Conservation (phyloP, 208 protist species). For the Spongospora subterranea region DNA sequence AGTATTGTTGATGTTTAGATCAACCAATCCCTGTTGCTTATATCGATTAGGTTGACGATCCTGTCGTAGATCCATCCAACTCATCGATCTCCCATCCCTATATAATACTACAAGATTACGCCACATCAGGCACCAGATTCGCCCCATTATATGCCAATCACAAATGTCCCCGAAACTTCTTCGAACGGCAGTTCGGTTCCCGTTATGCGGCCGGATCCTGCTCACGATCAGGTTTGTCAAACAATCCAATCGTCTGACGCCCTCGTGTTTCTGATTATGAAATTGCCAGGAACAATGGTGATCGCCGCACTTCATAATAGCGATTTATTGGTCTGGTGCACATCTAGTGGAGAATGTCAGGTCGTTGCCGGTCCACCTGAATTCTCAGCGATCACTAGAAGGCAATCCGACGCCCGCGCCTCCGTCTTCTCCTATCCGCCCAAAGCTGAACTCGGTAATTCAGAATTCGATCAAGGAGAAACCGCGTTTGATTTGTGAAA, state of each 20-base stretch:
- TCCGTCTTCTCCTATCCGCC: background rate
- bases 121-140: background rate
- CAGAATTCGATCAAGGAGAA: background rate
- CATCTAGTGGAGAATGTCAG: background rate
- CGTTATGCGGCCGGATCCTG: background rate
- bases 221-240: background rate
- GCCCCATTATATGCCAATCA: background rate
- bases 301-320: background rate
- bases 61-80: background rate
- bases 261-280: background rate
- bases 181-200: background rate
- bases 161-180: background rate
- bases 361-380: background rate
- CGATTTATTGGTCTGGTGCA: background rate
- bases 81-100: background rate
- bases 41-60: no score
- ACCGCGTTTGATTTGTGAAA: background rate
- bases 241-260: background rate
- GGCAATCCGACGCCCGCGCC: no score
- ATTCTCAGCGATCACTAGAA: background rate
- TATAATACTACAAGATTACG: background rate
- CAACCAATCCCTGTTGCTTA: no score
- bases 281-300: background rate
- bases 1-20: background rate
- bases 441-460: background rate